phyloP scores from a whole-genome alignment of 495 filamentous ascomycete species.

The Xylaria intraflava region DNA sequence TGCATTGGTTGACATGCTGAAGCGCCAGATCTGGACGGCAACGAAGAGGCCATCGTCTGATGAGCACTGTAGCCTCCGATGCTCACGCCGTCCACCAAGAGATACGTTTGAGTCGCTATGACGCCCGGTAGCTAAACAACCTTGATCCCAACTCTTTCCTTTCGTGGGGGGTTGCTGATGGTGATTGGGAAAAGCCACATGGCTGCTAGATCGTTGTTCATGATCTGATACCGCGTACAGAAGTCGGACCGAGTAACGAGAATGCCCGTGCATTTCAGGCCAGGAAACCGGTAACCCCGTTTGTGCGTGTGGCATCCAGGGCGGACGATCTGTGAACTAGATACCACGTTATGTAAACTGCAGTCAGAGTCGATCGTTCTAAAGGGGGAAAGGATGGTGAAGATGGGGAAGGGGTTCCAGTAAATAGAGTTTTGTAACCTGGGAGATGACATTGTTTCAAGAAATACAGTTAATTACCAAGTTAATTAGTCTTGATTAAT shows the following conservation, averaged over 20 bases:
- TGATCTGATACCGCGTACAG: constrained; percentile 8
- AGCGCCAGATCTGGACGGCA: not conserved
- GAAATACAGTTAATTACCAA: constrained; percentile 3
- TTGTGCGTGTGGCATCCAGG: not conserved
- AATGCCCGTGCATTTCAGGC: constrained; percentile 1
- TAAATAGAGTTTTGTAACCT: not conserved
- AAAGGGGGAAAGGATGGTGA: not conserved
- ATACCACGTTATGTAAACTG: not conserved
- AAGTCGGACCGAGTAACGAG: constrained; percentile 8
- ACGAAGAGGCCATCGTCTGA: not conserved
- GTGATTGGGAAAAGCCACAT: not conserved
- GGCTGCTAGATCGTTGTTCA: constrained; percentile 1
- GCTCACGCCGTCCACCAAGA: not conserved
- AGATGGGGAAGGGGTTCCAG: not conserved
- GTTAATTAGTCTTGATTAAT: not conserved
- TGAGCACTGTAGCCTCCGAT: not conserved
- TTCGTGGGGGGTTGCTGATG: not conserved
- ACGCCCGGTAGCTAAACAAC: not conserved
- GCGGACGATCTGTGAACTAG: not conserved
- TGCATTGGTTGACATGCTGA: not conserved
- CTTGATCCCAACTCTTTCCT: constrained; percentile 1
- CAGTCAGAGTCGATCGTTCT: not conserved
- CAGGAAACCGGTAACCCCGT: not conserved
- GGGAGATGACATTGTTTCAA: not conserved
- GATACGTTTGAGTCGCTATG: constrained; percentile 3